Percentiles rank a stretch among this genome's conserved stretches.
phyloP scores from a whole-genome alignment of 441 rosid genomes.

The Viola pubescens region DNA sequence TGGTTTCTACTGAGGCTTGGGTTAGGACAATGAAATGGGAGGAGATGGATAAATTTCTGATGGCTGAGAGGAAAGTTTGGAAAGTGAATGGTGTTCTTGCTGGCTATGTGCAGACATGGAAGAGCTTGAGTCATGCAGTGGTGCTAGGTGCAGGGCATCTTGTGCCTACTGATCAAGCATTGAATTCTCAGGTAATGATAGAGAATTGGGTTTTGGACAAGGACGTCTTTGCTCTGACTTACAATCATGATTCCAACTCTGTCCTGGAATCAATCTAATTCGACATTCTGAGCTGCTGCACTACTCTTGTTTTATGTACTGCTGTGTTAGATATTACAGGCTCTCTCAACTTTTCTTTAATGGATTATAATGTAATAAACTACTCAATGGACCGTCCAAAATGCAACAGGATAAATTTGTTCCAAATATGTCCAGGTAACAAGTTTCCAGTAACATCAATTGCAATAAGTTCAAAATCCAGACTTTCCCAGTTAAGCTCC shows the following conservation, averaged over 20 bases:
- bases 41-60: slow-evolving; percentile 29
- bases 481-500: no score
- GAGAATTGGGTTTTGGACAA: slow-evolving; percentile 59
- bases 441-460: no score
- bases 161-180: slow-evolving; percentile 55
- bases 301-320: background rate
- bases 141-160: slow-evolving; percentile 66
- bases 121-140: slow-evolving; percentile 43
- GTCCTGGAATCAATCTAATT: slow-evolving; percentile 2
- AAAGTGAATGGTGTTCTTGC: slow-evolving; percentile 42
- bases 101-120: slow-evolving; percentile 63
- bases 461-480: no score
- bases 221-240: slow-evolving; percentile 29
- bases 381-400: no score
- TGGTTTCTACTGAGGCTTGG: slow-evolving; percentile 72
- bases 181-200: slow-evolving; percentile 58
- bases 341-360: no score
- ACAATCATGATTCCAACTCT: background rate
- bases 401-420: no score
- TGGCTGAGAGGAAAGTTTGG: slow-evolving; percentile 60
- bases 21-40: slow-evolving; percentile 62
- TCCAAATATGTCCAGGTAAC: no score
- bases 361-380: no score
- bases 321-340: no score
- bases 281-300: background rate